These are phyloP conservation scores for Hymenochaete sp. DNA, from an alignment of 1,284 basidiomycete species.

Conservation along the genomic window DNA sequence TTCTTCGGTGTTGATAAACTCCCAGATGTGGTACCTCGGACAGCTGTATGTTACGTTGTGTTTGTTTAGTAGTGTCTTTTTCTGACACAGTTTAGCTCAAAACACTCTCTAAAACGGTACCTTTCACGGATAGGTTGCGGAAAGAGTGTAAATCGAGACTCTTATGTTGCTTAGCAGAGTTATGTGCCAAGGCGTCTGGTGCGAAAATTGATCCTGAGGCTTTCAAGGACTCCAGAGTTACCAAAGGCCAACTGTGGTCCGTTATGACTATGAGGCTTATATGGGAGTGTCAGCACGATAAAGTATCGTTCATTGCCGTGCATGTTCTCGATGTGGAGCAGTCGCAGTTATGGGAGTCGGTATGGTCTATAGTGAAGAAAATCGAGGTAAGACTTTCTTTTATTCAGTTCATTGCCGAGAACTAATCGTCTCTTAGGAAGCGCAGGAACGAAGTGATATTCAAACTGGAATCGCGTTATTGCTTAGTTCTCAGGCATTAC, in stretches of 20 bases:
- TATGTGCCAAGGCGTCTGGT: slow-evolving; percentile 41
- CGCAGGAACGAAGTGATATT: too few relatives aligned
- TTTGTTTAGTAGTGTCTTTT: slow-evolving; percentile 3
- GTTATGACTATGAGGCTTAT: too few relatives aligned
- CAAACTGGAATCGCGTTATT: too few relatives aligned
- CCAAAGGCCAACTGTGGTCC: too few relatives aligned
- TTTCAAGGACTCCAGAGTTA: too few relatives aligned
- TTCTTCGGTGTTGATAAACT: slow-evolving; percentile 71
- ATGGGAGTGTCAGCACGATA: too few relatives aligned
- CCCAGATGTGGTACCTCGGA: slow-evolving; percentile 59
- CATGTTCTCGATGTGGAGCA: slow-evolving; percentile 54
- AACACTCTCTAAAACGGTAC: slow-evolving; percentile 49
- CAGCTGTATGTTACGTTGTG: slow-evolving; percentile 25
- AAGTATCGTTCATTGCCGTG: too few relatives aligned
- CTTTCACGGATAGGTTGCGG: slow-evolving; percentile 63
- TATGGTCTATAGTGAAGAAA: slow-evolving; percentile 24
- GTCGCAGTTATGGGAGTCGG: slow-evolving; percentile 36
- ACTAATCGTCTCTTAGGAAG: too few relatives aligned
- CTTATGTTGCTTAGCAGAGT: slow-evolving; percentile 67
- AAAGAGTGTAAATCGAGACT: slow-evolving; percentile 62
- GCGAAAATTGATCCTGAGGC: slow-evolving; percentile 19
- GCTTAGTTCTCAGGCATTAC: slow-evolving; percentile 9
- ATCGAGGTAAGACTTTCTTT: slow-evolving; percentile 13
- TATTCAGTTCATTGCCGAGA: too few relatives aligned
- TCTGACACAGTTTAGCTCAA: slow-evolving; percentile 40